Evolutionary conservation across 306 rosid genomes (phyloP), one percentile per base, ranked within the genome.

Genomic region (Trifolium pratense): DNA sequence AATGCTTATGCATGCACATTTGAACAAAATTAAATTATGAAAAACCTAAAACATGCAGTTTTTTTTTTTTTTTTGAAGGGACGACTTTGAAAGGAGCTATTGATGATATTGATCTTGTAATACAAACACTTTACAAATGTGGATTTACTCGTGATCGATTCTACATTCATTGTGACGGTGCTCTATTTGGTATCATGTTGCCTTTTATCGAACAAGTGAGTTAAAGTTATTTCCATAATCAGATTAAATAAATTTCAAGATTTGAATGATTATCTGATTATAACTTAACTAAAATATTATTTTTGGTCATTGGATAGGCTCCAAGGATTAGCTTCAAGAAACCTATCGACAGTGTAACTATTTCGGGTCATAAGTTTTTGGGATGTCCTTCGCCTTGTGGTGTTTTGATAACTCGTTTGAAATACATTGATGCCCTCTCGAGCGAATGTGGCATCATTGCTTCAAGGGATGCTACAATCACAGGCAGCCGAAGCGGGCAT

Each of bases 341-440:
- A 3, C 65, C 75, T 31, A 77, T 77, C 8, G 81, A 69, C 18
- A 77, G 81, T 5, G 12, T 68, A 46, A 16, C 52, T 0, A 46
- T 57, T 68, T 76, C 69, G 14, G 80, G 80, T 3, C 80, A 68
- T 42, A 76, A 68, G 32, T 68, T 77, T 5, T 36, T 77, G 20
- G 80, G 80, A n/a, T 67, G 79, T 8, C 79, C 79, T 4, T 23
- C n/a, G 10, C 79, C 79, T 11, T 75, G 79, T 29, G 79, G 80
- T 32, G 75, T 76, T 45, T 23, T 79, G 12, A 66, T 75, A 42
- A 66, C 80, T 9, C 83, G 89, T 80, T 64, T 81, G 69, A 83
- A 86, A 79, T 81, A 88, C 81, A 81, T 86, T 4, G 83, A 81
- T 48, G 81, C 34, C 36, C 85, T 90, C 21, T 88, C 43, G 0